Percentiles rank a stretch among this genome's conserved stretches.
Conservation (phyloP, 768 basidiomycete genomes). For the Rhodotorula babjevae region DNA sequence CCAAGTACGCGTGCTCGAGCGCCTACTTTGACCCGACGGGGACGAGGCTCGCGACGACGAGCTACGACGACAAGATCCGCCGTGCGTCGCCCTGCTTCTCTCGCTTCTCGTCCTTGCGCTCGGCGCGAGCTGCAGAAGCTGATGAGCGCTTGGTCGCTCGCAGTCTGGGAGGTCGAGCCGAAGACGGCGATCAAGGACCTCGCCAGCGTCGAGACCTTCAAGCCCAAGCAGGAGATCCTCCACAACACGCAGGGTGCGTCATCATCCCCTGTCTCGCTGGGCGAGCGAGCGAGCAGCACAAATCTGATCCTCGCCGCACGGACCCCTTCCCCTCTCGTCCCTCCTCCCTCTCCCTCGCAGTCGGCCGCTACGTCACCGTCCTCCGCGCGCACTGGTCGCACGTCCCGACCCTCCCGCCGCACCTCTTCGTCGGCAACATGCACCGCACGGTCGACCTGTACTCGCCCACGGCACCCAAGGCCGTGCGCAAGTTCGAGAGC, state of each 20-base stretch:
- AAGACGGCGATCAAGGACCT: slow-evolving; percentile 27
- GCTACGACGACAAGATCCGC: slow-evolving; percentile 50
- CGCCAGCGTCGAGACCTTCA: slow-evolving; percentile 7
- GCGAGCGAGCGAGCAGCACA: background rate
- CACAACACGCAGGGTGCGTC: slow-evolving; percentile 48
- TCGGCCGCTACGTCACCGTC: slow-evolving; percentile 50
- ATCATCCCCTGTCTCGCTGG: background rate
- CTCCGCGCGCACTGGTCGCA: slow-evolving; percentile 50
- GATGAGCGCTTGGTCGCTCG: background rate
- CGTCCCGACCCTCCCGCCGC: slow-evolving; percentile 13
- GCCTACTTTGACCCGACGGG: slow-evolving; percentile 51
- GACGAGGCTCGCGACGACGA: slow-evolving; percentile 47
- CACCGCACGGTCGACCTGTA: slow-evolving; percentile 47
- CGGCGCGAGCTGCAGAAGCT: background rate
- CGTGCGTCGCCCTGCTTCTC: slow-evolving; percentile 2
- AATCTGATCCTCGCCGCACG: background rate
- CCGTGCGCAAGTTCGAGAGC: slow-evolving; percentile 1
- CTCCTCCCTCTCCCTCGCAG: background rate
- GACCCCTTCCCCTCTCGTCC: background rate
- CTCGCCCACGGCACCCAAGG: slow-evolving; percentile 40
- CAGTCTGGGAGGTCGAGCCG: slow-evolving; percentile 46
- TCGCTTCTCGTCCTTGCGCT: no score
- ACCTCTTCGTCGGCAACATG: slow-evolving; percentile 48
- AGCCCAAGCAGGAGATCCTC: slow-evolving; percentile 29
- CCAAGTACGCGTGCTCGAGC: slow-evolving; percentile 40